These are phyloP conservation scores for Kappamyces sp. DNA, from an alignment of 192 early-diverging fungal genomes.

Conservation along the genomic window DNA sequence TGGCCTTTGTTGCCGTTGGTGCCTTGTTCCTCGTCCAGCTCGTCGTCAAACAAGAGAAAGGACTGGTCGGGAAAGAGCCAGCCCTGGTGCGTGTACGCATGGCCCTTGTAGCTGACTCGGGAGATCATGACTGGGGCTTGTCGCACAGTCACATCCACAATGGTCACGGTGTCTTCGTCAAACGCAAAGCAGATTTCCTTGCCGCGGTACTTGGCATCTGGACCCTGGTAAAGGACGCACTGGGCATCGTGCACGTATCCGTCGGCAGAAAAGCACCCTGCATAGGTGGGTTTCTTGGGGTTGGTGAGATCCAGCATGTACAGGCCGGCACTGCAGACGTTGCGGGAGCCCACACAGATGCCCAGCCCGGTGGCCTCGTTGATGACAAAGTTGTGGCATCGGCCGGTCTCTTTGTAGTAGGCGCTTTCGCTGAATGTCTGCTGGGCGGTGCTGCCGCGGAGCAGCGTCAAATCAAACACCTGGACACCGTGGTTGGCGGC, in stretches of 20 bases:
- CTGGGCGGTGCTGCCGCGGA: background rate
- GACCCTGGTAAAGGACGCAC: slow-evolving; percentile 5
- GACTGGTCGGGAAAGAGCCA: slow-evolving; percentile 7
- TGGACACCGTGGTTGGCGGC: slow-evolving; percentile 9
- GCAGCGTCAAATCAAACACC: slow-evolving; percentile 9
- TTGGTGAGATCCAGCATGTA: slow-evolving; percentile 11
- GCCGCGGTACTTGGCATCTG: slow-evolving; percentile 5
- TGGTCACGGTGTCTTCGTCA: background rate
- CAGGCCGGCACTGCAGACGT: slow-evolving; percentile 8
- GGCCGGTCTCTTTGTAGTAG: slow-evolving; percentile 5
- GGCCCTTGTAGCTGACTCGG: background rate
- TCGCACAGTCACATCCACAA: slow-evolving; percentile 9
- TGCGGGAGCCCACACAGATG: slow-evolving; percentile 5
- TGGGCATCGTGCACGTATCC: slow-evolving; percentile 14
- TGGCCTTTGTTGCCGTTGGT: slow-evolving; percentile 1
- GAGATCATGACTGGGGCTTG: slow-evolving; percentile 3
- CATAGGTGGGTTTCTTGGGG: slow-evolving; percentile 7
- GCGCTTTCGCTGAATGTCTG: background rate
- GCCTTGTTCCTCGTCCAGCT: slow-evolving; percentile 3
- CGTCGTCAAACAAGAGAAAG: slow-evolving; percentile 8
- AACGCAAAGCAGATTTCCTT: slow-evolving; percentile 6
- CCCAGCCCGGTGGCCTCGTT: slow-evolving; percentile 7
- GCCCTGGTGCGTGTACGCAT: slow-evolving; percentile 10
- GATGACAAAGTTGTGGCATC: slow-evolving; percentile 12
- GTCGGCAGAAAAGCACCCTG: slow-evolving; percentile 6